Conservation (phyloP, 495 filamentous ascomycete species). For the Bacidia rubella region DNA sequence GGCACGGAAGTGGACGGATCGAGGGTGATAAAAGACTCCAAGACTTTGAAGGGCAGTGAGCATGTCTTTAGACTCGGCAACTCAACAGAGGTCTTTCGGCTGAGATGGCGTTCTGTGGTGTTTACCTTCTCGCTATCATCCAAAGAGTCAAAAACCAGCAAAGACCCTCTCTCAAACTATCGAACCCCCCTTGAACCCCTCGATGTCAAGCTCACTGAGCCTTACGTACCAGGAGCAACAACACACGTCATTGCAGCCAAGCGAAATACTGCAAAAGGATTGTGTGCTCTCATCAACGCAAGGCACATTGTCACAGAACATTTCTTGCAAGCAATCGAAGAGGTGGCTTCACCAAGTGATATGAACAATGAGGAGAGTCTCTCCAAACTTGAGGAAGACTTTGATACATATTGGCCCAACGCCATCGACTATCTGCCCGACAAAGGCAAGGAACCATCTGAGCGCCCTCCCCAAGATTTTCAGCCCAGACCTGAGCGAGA, state of each 20-base stretch:
- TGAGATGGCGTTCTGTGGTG: constrained; percentile 70
- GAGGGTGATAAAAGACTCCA: constrained; percentile 43
- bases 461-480: constrained; percentile 49
- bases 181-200: constrained; percentile 58
- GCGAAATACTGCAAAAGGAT: constrained; percentile 71
- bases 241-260: constrained; percentile 85
- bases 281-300: constrained; percentile 80
- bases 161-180: constrained; percentile 48
- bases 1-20: constrained; percentile 68
- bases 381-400: constrained; percentile 69
- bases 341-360: constrained; percentile 44
- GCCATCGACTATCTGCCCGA: constrained; percentile 56
- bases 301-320: constrained; percentile 66
- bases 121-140: constrained; percentile 70
- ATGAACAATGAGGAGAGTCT: constrained; percentile 38
- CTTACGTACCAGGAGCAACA: constrained; percentile 55
- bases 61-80: constrained; percentile 56
- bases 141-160: constrained; percentile 52
- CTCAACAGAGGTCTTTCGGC: constrained; percentile 41
- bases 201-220: constrained; percentile 70
- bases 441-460: constrained; percentile 56
- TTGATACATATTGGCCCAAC: constrained; percentile 70
- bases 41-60: constrained; percentile 37
- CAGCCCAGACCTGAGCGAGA: constrained; percentile 49
- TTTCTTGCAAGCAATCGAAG: constrained; percentile 60